Percentiles rank a stretch among this genome's conserved stretches.
phyloP scores from a whole-genome alignment of 2,329 filamentous ascomycete species.

The Colletotrichum ledebouriae region DNA sequence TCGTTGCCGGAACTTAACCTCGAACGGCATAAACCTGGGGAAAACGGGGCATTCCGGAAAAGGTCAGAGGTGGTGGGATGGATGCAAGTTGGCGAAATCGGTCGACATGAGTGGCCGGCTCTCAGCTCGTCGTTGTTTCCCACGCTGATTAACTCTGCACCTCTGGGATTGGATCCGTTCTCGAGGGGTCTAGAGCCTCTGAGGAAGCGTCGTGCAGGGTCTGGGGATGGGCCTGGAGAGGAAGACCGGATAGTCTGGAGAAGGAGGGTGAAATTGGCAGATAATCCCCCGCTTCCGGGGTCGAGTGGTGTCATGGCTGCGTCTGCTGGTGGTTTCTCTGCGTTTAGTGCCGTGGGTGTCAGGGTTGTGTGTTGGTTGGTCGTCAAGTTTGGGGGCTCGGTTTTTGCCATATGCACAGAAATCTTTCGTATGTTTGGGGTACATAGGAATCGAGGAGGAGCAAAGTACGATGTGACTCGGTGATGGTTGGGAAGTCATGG shows the following conservation, averaged over 20 bases:
- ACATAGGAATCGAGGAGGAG: slow-evolving; percentile 2
- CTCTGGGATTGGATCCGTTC: slow-evolving; percentile 18
- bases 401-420: neutral
- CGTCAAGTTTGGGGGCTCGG: slow-evolving; percentile 15
- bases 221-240: slow-evolving; percentile 8
- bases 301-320: slow-evolving; percentile 35
- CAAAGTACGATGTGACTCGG: slow-evolving; percentile 7
- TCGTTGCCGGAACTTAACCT: slow-evolving; percentile 16
- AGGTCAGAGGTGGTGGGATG: neutral
- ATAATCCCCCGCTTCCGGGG: slow-evolving; percentile 25
- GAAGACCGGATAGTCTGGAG: slow-evolving; percentile 25
- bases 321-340: slow-evolving; percentile 15
- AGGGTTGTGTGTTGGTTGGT: slow-evolving; percentile 28
- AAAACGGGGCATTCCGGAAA: slow-evolving; percentile 23
- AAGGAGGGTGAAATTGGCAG: slow-evolving; percentile 18
- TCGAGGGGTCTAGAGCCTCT: slow-evolving; percentile 28
- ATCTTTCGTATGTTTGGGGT: neutral
- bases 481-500: slow-evolving; percentile 8
- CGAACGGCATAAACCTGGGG: slow-evolving; percentile 33
- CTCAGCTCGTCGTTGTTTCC: slow-evolving; percentile 4
- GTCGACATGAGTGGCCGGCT: slow-evolving; percentile 27
- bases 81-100: neutral
- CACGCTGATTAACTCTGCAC: neutral
- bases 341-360: slow-evolving; percentile 23
- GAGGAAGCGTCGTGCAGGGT: neutral